These are phyloP conservation scores for Thymus mandschuricus DNA, from an alignment of 257 asterid genomes.

Conservation along the genomic window DNA sequence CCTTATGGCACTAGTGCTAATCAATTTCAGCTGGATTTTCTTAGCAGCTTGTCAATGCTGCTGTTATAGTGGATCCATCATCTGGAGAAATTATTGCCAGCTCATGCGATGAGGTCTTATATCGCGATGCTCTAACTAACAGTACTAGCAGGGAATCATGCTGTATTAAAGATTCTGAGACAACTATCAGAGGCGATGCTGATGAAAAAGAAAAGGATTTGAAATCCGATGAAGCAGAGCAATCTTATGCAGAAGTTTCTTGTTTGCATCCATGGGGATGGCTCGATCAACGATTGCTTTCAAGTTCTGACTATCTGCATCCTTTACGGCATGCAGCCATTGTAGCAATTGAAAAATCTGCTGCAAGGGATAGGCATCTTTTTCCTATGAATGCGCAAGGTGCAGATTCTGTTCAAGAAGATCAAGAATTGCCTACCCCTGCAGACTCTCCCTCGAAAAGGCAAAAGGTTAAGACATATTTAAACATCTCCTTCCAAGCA, in stretches of 20 bases:
- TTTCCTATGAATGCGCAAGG: conserved; percentile 47
- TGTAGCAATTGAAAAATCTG: conserved; percentile 75
- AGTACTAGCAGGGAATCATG: conserved; percentile 33
- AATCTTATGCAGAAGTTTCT: conserved; percentile 40
- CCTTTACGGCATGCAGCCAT: conserved; percentile 91
- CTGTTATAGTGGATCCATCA: conserved; percentile 91
- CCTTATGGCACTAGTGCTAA: background rate
- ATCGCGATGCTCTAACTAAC: conserved; percentile 31
- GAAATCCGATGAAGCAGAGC: conserved; percentile 28
- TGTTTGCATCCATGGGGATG: conserved; percentile 84
- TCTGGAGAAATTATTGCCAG: conserved; percentile 69
- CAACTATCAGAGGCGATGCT: conserved; percentile 25
- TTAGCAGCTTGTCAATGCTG: conserved; percentile 78
- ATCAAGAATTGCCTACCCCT: conserved; percentile 37
- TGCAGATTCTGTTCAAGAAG: conserved; percentile 42
- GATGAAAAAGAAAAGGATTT: conserved; percentile 31
- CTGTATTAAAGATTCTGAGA: conserved; percentile 35
- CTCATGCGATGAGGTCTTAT: conserved; percentile 63
- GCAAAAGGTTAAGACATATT: conserved; percentile 49
- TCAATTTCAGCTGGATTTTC: conserved; percentile 28
- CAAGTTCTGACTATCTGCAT: conserved; percentile 53
- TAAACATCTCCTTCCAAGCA: conserved; percentile 21
- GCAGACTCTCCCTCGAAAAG: conserved; percentile 54
- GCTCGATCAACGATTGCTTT: conserved; percentile 48
- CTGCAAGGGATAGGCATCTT: conserved; percentile 72